Conservation (phyloP, 1,284 basidiomycete species). For the Melampsora larici-populina region DNA sequence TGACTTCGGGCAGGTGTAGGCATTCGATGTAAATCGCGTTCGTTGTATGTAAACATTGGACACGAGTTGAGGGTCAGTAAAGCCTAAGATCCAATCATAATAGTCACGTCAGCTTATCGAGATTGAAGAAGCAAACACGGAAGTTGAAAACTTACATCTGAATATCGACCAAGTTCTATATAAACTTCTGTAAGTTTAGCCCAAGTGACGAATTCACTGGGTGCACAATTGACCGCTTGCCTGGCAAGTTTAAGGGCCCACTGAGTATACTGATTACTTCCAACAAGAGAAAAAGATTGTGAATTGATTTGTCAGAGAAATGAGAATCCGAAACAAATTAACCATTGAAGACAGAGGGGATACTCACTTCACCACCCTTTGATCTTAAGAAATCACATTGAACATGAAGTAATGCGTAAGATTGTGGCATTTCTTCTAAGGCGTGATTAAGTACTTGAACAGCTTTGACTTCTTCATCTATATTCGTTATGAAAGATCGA, state of each 20-base stretch:
- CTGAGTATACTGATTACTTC: slow-evolving; percentile 55
- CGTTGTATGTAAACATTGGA: slow-evolving; percentile 99
- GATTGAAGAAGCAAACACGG: background rate
- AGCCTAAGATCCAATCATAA: slow-evolving; percentile 58
- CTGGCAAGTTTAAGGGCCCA: slow-evolving; percentile 90
- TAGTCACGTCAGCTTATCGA: background rate
- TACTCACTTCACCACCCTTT: slow-evolving; percentile 58
- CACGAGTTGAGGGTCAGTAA: slow-evolving; percentile 95
- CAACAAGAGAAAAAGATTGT: slow-evolving; percentile 16
- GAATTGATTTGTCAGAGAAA: background rate
- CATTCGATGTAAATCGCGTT: slow-evolving; percentile 85
- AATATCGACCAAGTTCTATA: slow-evolving; percentile 82
- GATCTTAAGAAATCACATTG: slow-evolving; percentile 89
- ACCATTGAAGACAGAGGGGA: too few species aligned
- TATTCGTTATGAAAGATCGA: background rate
- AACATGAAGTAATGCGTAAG: slow-evolving; percentile 86
- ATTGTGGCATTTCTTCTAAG: slow-evolving; percentile 79
- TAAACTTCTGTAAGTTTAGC: slow-evolving; percentile 94
- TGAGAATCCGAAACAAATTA: too few species aligned
- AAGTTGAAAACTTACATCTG: slow-evolving; percentile 60
- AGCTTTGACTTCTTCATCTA: slow-evolving; percentile 97
- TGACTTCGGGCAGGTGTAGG: slow-evolving; percentile 78
- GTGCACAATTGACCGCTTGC: slow-evolving; percentile 92
- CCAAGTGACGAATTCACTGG: slow-evolving; percentile 97
- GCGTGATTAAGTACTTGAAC: slow-evolving; percentile 87